Conservation (phyloP, 768 basidiomycete species). For the Lentinula boryana region DNA sequence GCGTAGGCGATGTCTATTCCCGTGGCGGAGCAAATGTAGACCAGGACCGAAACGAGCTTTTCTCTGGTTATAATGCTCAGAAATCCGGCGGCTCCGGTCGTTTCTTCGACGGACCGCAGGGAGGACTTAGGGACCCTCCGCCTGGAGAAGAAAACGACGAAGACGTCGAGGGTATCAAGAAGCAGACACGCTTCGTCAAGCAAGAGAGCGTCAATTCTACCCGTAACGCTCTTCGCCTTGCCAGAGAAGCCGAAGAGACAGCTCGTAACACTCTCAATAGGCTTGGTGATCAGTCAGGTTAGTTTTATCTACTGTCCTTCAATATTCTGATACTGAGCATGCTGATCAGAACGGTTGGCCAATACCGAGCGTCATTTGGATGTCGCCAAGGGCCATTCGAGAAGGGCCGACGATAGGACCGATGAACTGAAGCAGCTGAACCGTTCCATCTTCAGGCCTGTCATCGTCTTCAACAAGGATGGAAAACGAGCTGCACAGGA, state of each 20-base stretch:
- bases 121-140: slow-evolving; percentile 34
- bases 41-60: slow-evolving; percentile 66
- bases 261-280: slow-evolving; percentile 77
- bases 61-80: slow-evolving; percentile 62
- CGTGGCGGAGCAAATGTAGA: slow-evolving; percentile 57
- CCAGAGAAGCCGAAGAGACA: slow-evolving; percentile 95
- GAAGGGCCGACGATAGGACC: slow-evolving; percentile 83
- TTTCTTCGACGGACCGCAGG: slow-evolving; percentile 60
- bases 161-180: slow-evolving; percentile 92
- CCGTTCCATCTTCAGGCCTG: slow-evolving; percentile 90
- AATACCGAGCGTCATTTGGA: slow-evolving; percentile 95
- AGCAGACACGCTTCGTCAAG: slow-evolving; percentile 82
- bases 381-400: slow-evolving; percentile 81
- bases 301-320: slow-evolving; percentile 14
- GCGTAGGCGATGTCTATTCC: slow-evolving; percentile 60
- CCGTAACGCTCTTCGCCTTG: slow-evolving; percentile 87
- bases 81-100: slow-evolving; percentile 52
- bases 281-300: slow-evolving; percentile 92
- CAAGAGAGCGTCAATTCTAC: slow-evolving; percentile 89
- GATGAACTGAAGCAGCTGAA: slow-evolving; percentile 93
- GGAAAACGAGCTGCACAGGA: slow-evolving; percentile 85
- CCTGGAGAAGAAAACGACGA: slow-evolving; percentile 77
- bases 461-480: slow-evolving; percentile 89
- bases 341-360: slow-evolving; percentile 67
- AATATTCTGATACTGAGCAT: neutral